Evolutionary conservation across 495 filamentous ascomycete genomes (phyloP).

Genomic region (Xanthoparmelia taractica): DNA sequence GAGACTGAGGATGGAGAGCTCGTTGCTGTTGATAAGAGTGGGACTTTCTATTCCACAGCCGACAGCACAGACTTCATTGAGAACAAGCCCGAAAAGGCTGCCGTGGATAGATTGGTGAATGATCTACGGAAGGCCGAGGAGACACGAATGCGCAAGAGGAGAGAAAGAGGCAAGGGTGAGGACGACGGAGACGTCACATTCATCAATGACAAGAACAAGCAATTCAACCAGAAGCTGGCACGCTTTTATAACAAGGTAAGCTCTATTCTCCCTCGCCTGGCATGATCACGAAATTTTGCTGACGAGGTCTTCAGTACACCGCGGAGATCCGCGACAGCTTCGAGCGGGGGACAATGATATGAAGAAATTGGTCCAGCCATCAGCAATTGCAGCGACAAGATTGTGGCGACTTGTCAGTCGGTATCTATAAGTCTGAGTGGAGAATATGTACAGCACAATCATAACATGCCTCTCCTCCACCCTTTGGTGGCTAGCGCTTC

Average conservation of each 20-base stretch:
- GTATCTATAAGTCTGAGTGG: neutral
- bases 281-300: neutral
- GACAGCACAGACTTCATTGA: constrained; percentile 73
- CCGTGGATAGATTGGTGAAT: constrained; percentile 80
- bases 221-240: constrained; percentile 94
- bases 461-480: constrained; percentile 80
- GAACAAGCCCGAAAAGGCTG: constrained; percentile 80
- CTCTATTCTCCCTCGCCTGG: constrained; percentile 2
- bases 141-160: constrained; percentile 70
- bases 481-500: constrained; percentile 64
- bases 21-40: constrained; percentile 84
- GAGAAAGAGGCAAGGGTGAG: constrained; percentile 60
- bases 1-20: constrained; percentile 92
- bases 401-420: neutral
- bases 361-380: neutral
- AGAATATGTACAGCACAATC: constrained; percentile 22
- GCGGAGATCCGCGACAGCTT: constrained; percentile 95
- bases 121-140: constrained; percentile 89
- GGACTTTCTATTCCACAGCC: constrained; percentile 79
- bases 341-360: constrained; percentile 86
- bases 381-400: no score
- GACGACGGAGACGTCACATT: constrained; percentile 89
- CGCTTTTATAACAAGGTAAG: constrained; percentile 91
- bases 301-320: constrained; percentile 63
- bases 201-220: constrained; percentile 99